Conservation (phyloP, 352 stramenopile genomes). For the Phytophthora cajani region DNA sequence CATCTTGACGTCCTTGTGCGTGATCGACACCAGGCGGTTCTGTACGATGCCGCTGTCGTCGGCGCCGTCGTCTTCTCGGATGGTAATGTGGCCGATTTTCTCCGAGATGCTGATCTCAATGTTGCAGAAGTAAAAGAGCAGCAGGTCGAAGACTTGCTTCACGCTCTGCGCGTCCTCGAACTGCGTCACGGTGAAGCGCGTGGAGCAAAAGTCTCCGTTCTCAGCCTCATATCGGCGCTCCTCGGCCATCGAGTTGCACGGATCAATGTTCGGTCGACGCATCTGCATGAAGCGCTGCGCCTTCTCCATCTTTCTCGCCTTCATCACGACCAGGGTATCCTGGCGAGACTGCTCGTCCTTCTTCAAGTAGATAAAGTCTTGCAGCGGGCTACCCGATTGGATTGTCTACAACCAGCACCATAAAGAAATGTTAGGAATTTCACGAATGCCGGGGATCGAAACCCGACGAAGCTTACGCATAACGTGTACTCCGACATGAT, state of each 20-base stretch:
- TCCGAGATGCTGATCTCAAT: constrained; percentile 72
- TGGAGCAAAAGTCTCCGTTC: constrained; percentile 57
- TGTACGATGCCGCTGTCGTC: constrained; percentile 48
- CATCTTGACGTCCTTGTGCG: constrained; percentile 35
- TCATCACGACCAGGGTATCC: constrained; percentile 20
- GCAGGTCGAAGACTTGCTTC: constrained; percentile 50
- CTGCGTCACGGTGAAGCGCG: constrained; percentile 59
- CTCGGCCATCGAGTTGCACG: constrained; percentile 37
- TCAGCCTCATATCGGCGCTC: constrained; percentile 56
- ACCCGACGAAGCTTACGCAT: constrained; percentile 25
- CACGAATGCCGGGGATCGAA: not conserved
- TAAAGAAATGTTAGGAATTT: constrained; percentile 3
- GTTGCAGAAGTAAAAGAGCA: constrained; percentile 60
- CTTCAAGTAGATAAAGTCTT: constrained; percentile 38
- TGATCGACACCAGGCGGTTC: constrained; percentile 53
- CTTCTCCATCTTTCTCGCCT: constrained; percentile 34
- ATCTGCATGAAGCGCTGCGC: constrained; percentile 44
- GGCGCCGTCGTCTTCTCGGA: constrained; percentile 57
- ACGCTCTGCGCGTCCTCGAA: constrained; percentile 46
- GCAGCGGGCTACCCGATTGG: constrained; percentile 37
- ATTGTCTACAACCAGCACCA: constrained; percentile 25
- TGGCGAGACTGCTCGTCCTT: constrained; percentile 27
- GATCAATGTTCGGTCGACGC: constrained; percentile 31
- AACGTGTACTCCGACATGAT: constrained; percentile 48
- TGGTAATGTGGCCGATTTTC: constrained; percentile 58